Base-by-base conservation (phyloP, 371 early-diverging fungal species). In the Rhizomucor miehei region DNA sequence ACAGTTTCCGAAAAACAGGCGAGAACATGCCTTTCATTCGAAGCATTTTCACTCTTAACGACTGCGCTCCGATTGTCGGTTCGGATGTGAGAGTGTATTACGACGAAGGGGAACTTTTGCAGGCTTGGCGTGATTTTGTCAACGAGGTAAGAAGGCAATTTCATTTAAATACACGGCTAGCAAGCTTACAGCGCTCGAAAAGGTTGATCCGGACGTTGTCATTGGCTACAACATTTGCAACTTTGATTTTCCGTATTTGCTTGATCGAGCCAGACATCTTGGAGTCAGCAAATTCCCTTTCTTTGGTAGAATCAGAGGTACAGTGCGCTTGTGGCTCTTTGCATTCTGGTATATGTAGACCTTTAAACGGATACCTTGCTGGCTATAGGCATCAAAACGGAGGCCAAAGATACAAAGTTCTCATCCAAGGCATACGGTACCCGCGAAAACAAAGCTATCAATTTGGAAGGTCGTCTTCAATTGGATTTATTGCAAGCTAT, bases 141-240 rank as follows among this genome's bases (percentile, higher is more conserved):
- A 69, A 63, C 35, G 67, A 77, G 66, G 85, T 84, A 52, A 29
- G 61, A 37, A 11, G 24, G 3, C 14, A 40, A 17, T 3, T 48
- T 21, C 41, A 34, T 43, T n/a, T 25, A n/a, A n/a, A 14, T 13
- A 29, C 19, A 9, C 43, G 19, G n/a, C n/a, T 11, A 48, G 3
- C 25, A n/a, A 21, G 23, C 29, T 13, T 11, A 41, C 24, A 14
- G 19, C 48, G n/a, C 5, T 36, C 34, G 17, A 62, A 37, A 59
- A 82, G 63, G 80, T 85, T n/a, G 98, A 99, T 67, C 99, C 99
- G 0, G 99, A 99, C 80, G 85, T 99, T 10, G 78, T 99, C 39
- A 94, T 94, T 36, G 99, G 99, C n/a, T 99, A 99, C 62, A 99
- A 99, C 73, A 96, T 91, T 21, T 87, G 88, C 66, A 93, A 96